These are phyloP conservation scores for Raffaelea albimanens DNA, from an alignment of 2,329 filamentous ascomycete species.

Conservation along the genomic window DNA sequence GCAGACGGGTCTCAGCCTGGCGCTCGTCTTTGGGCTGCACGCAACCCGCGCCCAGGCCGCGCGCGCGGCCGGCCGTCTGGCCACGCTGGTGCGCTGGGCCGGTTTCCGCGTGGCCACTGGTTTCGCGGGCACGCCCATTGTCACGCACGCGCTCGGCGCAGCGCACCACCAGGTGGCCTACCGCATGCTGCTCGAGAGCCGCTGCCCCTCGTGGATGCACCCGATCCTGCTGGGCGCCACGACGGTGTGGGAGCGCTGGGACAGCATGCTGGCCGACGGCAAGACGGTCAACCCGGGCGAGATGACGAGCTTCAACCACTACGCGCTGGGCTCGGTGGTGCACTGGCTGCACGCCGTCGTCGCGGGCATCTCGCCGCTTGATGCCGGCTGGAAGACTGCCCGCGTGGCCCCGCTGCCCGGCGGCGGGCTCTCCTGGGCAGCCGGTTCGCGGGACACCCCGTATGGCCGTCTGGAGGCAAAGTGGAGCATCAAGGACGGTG, in stretches of 20 bases:
- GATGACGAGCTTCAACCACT: slow-evolving; percentile 32
- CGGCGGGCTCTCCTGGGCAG: neutral
- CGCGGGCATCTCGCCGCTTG: slow-evolving; percentile 19
- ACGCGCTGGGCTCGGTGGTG: slow-evolving; percentile 27
- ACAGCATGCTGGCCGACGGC: slow-evolving; percentile 25
- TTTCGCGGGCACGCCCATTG: neutral
- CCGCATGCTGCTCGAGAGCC: neutral
- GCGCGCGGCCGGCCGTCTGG: neutral
- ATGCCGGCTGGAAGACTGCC: slow-evolving; percentile 20
- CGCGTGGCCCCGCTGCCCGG: slow-evolving; percentile 15
- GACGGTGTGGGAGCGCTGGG: slow-evolving; percentile 28
- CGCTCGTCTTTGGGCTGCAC: slow-evolving; percentile 15
- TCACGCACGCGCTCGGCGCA: neutral
- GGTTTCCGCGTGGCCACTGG: neutral
- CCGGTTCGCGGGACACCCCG: slow-evolving; percentile 3
- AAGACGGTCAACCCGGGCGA: slow-evolving; percentile 22
- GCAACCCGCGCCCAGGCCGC: neutral
- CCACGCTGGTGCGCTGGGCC: neutral
- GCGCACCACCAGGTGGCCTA: neutral
- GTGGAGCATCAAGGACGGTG: neutral
- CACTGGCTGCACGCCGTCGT: slow-evolving; percentile 26
- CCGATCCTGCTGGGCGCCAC: slow-evolving; percentile 33
- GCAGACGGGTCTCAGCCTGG: slow-evolving; percentile 18
- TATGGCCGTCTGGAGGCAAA: slow-evolving; percentile 1
- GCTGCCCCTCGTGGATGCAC: slow-evolving; percentile 16